phyloP scores from a whole-genome alignment of 176 grass and related monocot species.

The Lolium perenne region DNA sequence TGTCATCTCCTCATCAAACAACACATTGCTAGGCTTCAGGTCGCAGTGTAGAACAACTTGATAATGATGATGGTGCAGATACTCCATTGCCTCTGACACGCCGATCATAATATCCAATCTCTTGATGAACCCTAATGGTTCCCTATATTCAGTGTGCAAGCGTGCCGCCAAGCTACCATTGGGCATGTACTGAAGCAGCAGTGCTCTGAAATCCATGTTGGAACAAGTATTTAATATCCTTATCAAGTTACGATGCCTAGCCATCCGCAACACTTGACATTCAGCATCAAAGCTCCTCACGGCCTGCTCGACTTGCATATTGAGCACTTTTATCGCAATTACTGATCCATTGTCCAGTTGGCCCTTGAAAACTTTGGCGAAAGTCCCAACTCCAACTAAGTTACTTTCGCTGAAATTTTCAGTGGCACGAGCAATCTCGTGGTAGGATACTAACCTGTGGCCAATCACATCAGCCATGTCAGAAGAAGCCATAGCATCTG shows the following conservation, averaged over 20 bases:
- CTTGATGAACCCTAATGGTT: not conserved
- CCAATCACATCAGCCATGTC: not conserved
- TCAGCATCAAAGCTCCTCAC: not conserved
- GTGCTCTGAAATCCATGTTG: not conserved
- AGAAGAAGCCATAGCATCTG: not conserved
- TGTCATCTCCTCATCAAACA: not conserved
- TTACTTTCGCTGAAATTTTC: not conserved
- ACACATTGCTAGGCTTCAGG: not conserved
- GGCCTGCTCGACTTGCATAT: not conserved
- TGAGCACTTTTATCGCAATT: not conserved
- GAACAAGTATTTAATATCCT: conserved; percentile 1
- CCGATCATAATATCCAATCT: not conserved
- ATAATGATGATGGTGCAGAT: not conserved
- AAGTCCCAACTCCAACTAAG: not conserved
- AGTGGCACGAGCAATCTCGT: not conserved
- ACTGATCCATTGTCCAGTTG: not conserved
- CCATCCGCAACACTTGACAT: not conserved
- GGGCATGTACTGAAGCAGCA: not conserved
- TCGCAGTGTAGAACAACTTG: not conserved
- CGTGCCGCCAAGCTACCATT: not conserved
- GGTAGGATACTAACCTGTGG: not conserved
- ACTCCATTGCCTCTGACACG: not conserved
- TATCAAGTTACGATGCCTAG: conserved; percentile 11
- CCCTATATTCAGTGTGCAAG: not conserved
- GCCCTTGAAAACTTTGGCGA: not conserved